Percentiles rank a stretch among this genome's conserved stretches.
Conservation (phyloP, 2,329 filamentous ascomycete species). For the Zymoseptoria ardabiliae region DNA sequence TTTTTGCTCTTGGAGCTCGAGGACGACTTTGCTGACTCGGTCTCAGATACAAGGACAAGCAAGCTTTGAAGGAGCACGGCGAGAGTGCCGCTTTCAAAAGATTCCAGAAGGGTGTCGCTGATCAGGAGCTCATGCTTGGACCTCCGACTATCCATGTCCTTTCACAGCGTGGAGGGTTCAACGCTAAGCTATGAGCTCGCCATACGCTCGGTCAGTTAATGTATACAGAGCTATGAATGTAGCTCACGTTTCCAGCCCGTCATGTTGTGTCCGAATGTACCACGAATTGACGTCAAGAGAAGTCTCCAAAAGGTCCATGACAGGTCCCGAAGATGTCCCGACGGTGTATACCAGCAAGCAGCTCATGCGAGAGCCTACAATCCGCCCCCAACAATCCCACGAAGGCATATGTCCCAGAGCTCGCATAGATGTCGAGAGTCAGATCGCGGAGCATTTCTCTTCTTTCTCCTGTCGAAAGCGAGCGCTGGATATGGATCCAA, state of each 20-base stretch:
- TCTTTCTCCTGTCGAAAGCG: too few species aligned
- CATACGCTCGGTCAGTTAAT: background rate
- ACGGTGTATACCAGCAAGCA: too few species aligned
- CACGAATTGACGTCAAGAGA: too few species aligned
- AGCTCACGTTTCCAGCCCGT: background rate
- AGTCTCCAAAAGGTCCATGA: too few species aligned
- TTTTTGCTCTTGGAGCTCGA: background rate
- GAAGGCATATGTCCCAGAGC: too few species aligned
- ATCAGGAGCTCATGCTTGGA: slow-evolving; percentile 9
- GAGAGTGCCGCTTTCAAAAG: slow-evolving; percentile 7
- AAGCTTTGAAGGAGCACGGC: slow-evolving; percentile 11
- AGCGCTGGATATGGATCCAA: background rate
- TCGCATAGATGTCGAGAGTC: too few species aligned
- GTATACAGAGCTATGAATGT: background rate
- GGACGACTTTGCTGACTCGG: background rate
- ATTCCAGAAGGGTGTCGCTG: slow-evolving; percentile 12
- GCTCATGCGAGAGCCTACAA: too few species aligned
- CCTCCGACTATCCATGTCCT: background rate
- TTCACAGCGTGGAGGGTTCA: background rate
- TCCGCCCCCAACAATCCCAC: too few species aligned
- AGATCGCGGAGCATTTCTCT: too few species aligned
- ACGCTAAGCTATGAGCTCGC: background rate
- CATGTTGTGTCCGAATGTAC: background rate
- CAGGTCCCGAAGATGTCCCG: too few species aligned
- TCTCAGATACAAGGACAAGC: slow-evolving; percentile 7